Percentiles rank a stretch among this genome's conserved stretches.
Evolutionary conservation across 2,329 filamentous ascomycete species (phyloP).

Genomic region (Escovopsis sp.): DNA sequence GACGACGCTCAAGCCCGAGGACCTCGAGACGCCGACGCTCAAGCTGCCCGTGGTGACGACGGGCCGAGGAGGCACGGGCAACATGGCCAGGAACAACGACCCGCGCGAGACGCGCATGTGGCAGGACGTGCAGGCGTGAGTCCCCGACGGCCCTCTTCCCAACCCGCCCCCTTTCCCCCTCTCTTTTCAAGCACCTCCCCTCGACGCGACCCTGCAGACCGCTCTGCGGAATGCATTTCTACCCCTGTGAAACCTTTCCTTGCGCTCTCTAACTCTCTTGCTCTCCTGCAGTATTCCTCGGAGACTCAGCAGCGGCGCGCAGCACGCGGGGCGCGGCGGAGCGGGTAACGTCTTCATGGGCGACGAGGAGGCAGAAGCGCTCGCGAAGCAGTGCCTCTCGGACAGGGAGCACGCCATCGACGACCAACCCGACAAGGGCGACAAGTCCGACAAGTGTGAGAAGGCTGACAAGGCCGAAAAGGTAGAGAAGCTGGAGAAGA

Average conservation of each 20-base stretch:
- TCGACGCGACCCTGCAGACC: too few species aligned
- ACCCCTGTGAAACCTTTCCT: too few species aligned
- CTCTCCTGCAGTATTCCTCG: constrained; percentile 30
- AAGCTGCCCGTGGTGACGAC: constrained; percentile 79
- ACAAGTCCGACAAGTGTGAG: constrained; percentile 7
- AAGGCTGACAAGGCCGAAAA: constrained; percentile 7
- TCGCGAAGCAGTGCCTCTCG: constrained; percentile 8
- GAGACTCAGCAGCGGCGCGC: constrained; percentile 40
- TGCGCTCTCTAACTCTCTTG: too few species aligned
- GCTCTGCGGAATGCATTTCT: too few species aligned
- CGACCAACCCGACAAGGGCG: constrained; percentile 10
- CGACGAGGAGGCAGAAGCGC: constrained; percentile 22
- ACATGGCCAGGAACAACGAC: constrained; percentile 67
- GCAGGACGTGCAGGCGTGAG: constrained; percentile 68
- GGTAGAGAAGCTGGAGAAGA: constrained; percentile 7
- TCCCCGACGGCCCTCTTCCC: constrained; percentile 7
- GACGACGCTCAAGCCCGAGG: constrained; percentile 39
- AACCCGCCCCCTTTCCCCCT: too few species aligned
- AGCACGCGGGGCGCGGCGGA: constrained; percentile 60
- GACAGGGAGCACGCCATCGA: constrained; percentile 21
- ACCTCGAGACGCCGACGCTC: constrained; percentile 69
- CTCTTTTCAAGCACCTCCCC: too few species aligned
- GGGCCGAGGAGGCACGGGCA: constrained; percentile 74
- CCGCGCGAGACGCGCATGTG: constrained; percentile 58
- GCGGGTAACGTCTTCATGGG: constrained; percentile 54